These are phyloP conservation scores for Sclerotiophoma versabilis DNA, from an alignment of 2,329 filamentous ascomycete species.

Conservation along the genomic window DNA sequence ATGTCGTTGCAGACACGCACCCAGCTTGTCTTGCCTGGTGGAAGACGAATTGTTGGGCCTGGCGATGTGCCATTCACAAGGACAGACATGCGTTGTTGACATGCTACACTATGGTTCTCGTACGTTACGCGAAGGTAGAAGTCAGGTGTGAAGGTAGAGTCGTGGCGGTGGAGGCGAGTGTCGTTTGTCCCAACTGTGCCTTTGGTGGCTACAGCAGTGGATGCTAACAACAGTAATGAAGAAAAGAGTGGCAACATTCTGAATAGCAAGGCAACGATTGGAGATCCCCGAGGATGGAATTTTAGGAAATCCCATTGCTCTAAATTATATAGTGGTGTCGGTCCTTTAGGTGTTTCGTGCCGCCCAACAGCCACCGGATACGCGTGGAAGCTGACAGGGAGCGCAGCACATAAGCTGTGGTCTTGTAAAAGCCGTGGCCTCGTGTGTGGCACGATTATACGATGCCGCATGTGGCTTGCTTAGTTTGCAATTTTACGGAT, in stretches of 20 bases:
- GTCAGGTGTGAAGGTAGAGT: constrained; percentile 51
- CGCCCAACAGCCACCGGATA: not conserved
- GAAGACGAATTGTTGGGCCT: constrained; percentile 58
- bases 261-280: no score
- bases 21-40: constrained; percentile 59
- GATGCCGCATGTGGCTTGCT: not conserved
- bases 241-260: not conserved
- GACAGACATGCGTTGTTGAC: constrained; percentile 56
- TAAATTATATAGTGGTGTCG: constrained; percentile 5
- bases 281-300: not conserved
- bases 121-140: constrained; percentile 57
- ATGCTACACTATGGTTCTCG: constrained; percentile 54
- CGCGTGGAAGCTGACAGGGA: constrained; percentile 1
- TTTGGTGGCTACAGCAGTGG: not conserved
- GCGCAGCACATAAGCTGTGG: not conserved
- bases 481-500: not conserved
- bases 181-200: not conserved
- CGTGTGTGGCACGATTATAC: not conserved
- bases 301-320: not conserved
- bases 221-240: not conserved
- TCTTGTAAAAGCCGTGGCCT: not conserved
- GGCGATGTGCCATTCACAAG: constrained; percentile 63
- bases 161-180: constrained; percentile 15
- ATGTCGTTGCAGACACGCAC: constrained; percentile 68
- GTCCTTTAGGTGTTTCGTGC: not conserved